Percentiles rank a stretch among this genome's conserved stretches.
Conservation (phyloP, 2,329 filamentous ascomycete species). For the Diaporthe vaccinii region DNA sequence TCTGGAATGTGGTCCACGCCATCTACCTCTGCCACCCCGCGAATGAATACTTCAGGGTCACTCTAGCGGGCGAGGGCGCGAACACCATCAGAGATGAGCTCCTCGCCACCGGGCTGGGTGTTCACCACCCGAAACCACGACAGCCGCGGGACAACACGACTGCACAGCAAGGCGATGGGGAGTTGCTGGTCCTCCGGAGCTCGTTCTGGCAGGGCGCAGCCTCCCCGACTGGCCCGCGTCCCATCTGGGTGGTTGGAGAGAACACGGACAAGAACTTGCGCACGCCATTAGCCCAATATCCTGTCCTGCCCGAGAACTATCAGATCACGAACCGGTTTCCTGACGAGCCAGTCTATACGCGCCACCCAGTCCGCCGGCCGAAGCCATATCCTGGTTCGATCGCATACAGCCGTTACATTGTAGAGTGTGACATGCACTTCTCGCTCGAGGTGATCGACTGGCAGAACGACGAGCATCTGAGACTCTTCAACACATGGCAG, state of each 20-base stretch:
- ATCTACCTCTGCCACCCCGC: conserved; percentile 58
- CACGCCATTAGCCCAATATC: conserved; percentile 50
- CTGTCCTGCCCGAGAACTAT: conserved; percentile 56
- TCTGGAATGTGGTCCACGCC: conserved; percentile 62
- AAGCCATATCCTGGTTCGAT: conserved; percentile 78
- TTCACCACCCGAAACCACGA: conserved; percentile 53
- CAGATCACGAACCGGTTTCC: conserved; percentile 62
- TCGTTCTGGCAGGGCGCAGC: conserved; percentile 45
- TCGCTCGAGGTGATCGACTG: conserved; percentile 79
- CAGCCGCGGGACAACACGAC: conserved; percentile 44
- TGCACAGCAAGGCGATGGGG: conserved; percentile 41
- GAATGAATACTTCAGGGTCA: conserved; percentile 59
- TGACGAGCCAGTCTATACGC: conserved; percentile 54
- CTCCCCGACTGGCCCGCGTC: conserved; percentile 53
- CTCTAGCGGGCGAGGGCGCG: conserved; percentile 53
- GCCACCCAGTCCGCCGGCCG: conserved; percentile 75
- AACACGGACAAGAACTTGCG: conserved; percentile 51
- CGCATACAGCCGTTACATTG: conserved; percentile 81
- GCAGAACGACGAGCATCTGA: conserved; percentile 71
- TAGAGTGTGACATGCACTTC: conserved; percentile 79
- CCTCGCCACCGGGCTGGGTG: conserved; percentile 27
- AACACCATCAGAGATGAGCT: conserved; percentile 48
- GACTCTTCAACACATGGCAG: conserved; percentile 81
- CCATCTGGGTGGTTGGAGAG: conserved; percentile 54
- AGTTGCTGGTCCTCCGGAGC: conserved; percentile 64